phyloP scores from a whole-genome alignment of 257 asterid genomes.

The Verbena officinalis region DNA sequence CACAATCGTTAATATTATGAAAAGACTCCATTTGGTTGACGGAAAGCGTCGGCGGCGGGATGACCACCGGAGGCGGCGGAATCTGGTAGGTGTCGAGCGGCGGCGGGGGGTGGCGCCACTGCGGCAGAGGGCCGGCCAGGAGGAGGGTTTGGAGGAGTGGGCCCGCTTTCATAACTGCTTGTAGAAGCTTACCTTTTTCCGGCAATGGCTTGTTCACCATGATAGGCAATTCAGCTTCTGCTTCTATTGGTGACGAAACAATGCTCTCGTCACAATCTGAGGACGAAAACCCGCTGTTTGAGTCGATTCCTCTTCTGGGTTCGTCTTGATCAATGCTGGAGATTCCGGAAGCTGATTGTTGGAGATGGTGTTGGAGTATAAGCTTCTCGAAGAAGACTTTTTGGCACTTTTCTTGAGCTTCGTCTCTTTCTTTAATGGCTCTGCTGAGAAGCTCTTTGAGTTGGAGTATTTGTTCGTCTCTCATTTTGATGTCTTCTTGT shows the following conservation, averaged over 20 bases:
- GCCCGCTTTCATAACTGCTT: constrained; percentile 91
- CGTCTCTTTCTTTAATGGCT: constrained; percentile 58
- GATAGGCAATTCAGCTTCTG: constrained; percentile 33
- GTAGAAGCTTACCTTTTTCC: constrained; percentile 75
- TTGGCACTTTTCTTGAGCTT: constrained; percentile 65
- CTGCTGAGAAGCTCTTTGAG: constrained; percentile 51
- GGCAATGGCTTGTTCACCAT: constrained; percentile 57
- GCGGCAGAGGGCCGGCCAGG: constrained; percentile 89
- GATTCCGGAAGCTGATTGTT: constrained; percentile 47
- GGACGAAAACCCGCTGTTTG: constrained; percentile 45
- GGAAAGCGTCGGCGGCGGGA: constrained; percentile 29
- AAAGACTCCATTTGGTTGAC: constrained; percentile 2
- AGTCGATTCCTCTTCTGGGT: constrained; percentile 49
- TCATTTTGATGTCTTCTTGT: constrained; percentile 58
- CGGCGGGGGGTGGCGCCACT: constrained; percentile 99
- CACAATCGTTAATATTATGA: constrained; percentile 38
- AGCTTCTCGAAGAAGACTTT: constrained; percentile 45
- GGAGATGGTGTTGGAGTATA: constrained; percentile 50
- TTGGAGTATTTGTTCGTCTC: constrained; percentile 61
- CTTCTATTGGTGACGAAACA: constrained; percentile 50
- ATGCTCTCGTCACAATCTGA: constrained; percentile 91
- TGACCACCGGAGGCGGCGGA: constrained; percentile 76
- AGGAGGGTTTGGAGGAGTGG: constrained; percentile 88
- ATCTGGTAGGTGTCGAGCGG: constrained; percentile 72
- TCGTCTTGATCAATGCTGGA: constrained; percentile 76